Percentiles rank a stretch among this genome's conserved stretches.
Evolutionary conservation across 2,329 filamentous ascomycete genomes (phyloP).

Genomic region (Sarocladium oryzae): DNA sequence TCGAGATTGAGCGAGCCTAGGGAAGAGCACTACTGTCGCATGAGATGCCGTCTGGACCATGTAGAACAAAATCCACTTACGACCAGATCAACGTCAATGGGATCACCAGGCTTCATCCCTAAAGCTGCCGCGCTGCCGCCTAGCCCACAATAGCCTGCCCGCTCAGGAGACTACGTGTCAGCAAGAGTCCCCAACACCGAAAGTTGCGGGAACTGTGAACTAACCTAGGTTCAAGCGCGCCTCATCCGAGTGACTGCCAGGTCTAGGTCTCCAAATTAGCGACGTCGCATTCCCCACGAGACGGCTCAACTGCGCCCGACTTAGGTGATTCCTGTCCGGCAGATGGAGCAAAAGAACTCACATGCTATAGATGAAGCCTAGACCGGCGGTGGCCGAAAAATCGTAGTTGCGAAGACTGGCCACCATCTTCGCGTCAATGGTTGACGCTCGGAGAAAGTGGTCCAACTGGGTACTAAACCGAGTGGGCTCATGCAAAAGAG

Average conservation of each 20-base stretch:
- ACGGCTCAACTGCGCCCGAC: not conserved
- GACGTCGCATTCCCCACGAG: not conserved
- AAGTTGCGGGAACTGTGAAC: conserved; percentile 11
- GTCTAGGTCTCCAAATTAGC: conserved; percentile 18
- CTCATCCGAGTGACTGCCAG: conserved; percentile 27
- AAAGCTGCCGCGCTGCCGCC: conserved; percentile 59
- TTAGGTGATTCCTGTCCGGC: not conserved
- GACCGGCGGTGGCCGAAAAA: conserved; percentile 62
- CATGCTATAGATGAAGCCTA: conserved; percentile 85
- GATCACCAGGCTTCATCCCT: conserved; percentile 47
- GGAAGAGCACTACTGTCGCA: conserved; percentile 59
- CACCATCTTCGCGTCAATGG: conserved; percentile 57
- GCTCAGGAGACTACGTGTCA: conserved; percentile 14
- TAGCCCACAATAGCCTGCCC: conserved; percentile 65
- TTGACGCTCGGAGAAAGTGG: conserved; percentile 63
- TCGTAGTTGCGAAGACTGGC: conserved; percentile 71
- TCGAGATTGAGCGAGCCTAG: conserved; percentile 67
- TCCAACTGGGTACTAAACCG: conserved; percentile 64
- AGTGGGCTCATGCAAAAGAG: conserved; percentile 25
- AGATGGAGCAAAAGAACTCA: conserved; percentile 39
- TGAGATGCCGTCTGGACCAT: not conserved
- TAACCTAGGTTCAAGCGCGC: conserved; percentile 24
- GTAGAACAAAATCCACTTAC: conserved; percentile 37
- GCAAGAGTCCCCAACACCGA: conserved; percentile 14
- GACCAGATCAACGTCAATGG: conserved; percentile 66